Evolutionary conservation across 2,329 filamentous ascomycete genomes (phyloP).

Genomic region (Niveomyces coronatus): DNA sequence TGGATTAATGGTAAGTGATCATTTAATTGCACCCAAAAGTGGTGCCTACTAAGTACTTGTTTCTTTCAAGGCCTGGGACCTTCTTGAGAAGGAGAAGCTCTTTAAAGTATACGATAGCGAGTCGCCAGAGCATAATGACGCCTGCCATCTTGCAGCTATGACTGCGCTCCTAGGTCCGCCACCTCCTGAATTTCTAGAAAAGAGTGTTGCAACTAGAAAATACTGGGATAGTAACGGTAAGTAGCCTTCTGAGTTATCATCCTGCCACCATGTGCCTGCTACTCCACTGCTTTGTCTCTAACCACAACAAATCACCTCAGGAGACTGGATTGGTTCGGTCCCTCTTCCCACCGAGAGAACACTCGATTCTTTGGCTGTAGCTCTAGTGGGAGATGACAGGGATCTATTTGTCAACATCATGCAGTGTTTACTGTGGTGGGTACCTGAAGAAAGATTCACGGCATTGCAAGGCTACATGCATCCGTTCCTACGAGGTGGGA

Average conservation of each 20-base stretch:
- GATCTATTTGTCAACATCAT: constrained; percentile 16
- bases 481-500: constrained; percentile 8
- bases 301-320: constrained; percentile 10
- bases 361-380: constrained; percentile 12
- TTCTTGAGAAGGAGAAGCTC: constrained; percentile 14
- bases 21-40: neutral
- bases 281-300: constrained; percentile 1
- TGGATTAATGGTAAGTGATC: constrained; percentile 21
- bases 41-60: constrained; percentile 7
- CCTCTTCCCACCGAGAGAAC: constrained; percentile 13
- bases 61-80: constrained; percentile 18
- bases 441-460: constrained; percentile 16
- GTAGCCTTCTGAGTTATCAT: neutral
- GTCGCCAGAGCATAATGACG: constrained; percentile 16
- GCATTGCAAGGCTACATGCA: constrained; percentile 16
- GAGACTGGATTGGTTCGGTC: constrained; percentile 17
- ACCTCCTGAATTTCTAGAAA: constrained; percentile 16
- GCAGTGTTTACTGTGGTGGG: constrained; percentile 15
- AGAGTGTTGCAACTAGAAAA: constrained; percentile 13
- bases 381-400: constrained; percentile 12
- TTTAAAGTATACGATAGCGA: constrained; percentile 17
- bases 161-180: constrained; percentile 19
- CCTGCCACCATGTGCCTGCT: too few relatives aligned
- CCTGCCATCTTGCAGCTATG: constrained; percentile 20
- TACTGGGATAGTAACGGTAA: constrained; percentile 20